Evolutionary conservation across 169 alveolate genomes (phyloP), one percentile per base, ranked within the genome.

Genomic region (Babesia ovata): DNA sequence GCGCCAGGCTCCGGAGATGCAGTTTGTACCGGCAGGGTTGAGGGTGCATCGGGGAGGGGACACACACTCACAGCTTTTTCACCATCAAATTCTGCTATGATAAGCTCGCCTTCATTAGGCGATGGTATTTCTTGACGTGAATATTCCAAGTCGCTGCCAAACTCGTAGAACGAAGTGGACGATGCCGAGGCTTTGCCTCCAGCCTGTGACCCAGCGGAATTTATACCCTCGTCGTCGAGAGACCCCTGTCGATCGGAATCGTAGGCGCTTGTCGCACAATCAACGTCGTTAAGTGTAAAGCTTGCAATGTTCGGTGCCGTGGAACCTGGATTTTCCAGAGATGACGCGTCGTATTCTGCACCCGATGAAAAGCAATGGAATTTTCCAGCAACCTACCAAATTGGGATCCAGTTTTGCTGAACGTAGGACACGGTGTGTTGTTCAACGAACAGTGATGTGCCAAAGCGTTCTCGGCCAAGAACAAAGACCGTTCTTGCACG

Each of bases 161-260:
- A 19, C 14, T 63, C 59, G 60, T 63, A 49, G 61, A 63, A 63
- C 26, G 50, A 21, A 33, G 39, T 33, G 39, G 39, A 2, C 39
- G 39, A 33, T 2, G 6, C 10, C 39, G 6, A 6, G 39, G 10
- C 39, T 33, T 33, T 33, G 10, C 6, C 39, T 33, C 39, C 39
- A 33, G 39, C 2, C 39, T 2, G 39, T 6, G 6, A 2, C 2
- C 39, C 39, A 7, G 44, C 22, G 58, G 61, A 46, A n/a, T 10
- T 10, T 16, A 9, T 4, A 9, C 28, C 56, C 42, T 17, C 13
- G 42, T 61, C 22, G 50, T n/a, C 4, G 7, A 45, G 10, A 14
- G 73, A 63, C 4, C 73, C 73, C 39, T 63, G 73, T 19, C 7
- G 60, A 63, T 63, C 73, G 22, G 76, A 67, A 65, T 67, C 58